Percentiles rank a stretch among this genome's conserved stretches.
Evolutionary conservation across 2,329 filamentous ascomycete species (phyloP).

Genomic region (Epichloe glyceriae): DNA sequence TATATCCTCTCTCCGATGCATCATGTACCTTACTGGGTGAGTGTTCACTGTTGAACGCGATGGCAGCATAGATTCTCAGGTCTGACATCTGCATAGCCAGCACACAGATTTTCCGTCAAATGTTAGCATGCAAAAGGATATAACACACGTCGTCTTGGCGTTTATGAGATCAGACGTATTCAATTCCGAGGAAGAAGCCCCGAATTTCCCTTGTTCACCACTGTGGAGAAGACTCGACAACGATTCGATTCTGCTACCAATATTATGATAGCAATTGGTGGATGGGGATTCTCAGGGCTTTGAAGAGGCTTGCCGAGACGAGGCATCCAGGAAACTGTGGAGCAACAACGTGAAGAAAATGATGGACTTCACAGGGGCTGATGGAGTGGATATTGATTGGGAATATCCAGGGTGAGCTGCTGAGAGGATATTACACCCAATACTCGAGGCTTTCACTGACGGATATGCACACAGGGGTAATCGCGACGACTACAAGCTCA

Average conservation of each 20-base stretch:
- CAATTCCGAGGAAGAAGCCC: constrained; percentile 26
- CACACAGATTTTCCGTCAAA: constrained; percentile 29
- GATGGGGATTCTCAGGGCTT: constrained; percentile 58
- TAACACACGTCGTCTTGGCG: constrained; percentile 46
- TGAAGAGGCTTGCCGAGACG: constrained; percentile 38
- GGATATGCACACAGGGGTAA: constrained; percentile 38
- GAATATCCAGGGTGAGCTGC: constrained; percentile 38
- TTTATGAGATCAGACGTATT: constrained; percentile 43
- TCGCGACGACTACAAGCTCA: constrained; percentile 53
- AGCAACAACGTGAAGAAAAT: constrained; percentile 51
- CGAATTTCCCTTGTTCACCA: constrained; percentile 40
- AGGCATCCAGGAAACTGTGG: constrained; percentile 41
- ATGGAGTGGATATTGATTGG: constrained; percentile 56
- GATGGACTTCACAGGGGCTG: constrained; percentile 48
- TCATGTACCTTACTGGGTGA: constrained; percentile 40
- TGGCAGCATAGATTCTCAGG: not conserved
- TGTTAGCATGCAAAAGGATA: constrained; percentile 22
- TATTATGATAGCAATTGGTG: constrained; percentile 58
- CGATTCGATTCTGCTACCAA: constrained; percentile 41
- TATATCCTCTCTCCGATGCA: constrained; percentile 16
- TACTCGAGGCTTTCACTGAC: not conserved
- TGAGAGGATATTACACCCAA: not conserved
- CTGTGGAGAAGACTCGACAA: constrained; percentile 31
- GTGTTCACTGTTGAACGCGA: constrained; percentile 3
- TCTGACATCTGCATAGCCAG: constrained; percentile 24